phyloP scores from a whole-genome alignment of 2,329 filamentous ascomycete genomes.

The Penicillium sclerotiorum region DNA sequence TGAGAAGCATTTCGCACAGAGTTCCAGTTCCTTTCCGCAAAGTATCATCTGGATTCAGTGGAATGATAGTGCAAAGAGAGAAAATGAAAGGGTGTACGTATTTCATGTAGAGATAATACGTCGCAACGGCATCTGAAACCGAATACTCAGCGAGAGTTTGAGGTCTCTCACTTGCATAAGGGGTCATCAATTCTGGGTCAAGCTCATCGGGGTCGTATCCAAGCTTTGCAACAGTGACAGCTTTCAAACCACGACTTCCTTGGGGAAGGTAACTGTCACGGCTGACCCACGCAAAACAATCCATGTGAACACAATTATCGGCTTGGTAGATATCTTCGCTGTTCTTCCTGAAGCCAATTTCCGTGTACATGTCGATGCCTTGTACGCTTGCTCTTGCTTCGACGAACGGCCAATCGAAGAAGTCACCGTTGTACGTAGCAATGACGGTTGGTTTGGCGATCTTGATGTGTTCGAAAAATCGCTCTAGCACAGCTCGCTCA shows the following conservation, averaged over 20 bases:
- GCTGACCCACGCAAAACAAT: slow-evolving; percentile 98
- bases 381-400: slow-evolving; percentile 90
- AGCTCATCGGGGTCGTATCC: slow-evolving; percentile 98
- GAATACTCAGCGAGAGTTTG: slow-evolving; percentile 97
- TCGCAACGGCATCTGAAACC: slow-evolving; percentile 97
- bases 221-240: slow-evolving; percentile 95
- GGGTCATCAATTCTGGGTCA: slow-evolving; percentile 96
- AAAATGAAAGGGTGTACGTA: slow-evolving; percentile 99
- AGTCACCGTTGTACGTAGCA: slow-evolving; percentile 99
- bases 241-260: slow-evolving; percentile 94
- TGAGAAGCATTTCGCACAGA: slow-evolving; percentile 98
- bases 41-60: slow-evolving; percentile 88
- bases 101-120: slow-evolving; percentile 99
- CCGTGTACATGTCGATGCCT: slow-evolving; percentile 98
- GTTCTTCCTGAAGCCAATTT: slow-evolving; percentile 96
- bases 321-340: slow-evolving; percentile 95
- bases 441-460: slow-evolving; percentile 94
- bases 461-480: slow-evolving; percentile 95
- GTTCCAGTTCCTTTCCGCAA: slow-evolving; percentile 95
- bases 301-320: slow-evolving; percentile 96
- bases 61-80: slow-evolving; percentile 94
- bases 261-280: slow-evolving; percentile 97
- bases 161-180: slow-evolving; percentile 80
- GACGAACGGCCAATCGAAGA: slow-evolving; percentile 99
- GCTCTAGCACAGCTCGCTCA: slow-evolving; percentile 82